phyloP scores from a whole-genome alignment of 441 rosid species.

The Gossypium trilobum region DNA sequence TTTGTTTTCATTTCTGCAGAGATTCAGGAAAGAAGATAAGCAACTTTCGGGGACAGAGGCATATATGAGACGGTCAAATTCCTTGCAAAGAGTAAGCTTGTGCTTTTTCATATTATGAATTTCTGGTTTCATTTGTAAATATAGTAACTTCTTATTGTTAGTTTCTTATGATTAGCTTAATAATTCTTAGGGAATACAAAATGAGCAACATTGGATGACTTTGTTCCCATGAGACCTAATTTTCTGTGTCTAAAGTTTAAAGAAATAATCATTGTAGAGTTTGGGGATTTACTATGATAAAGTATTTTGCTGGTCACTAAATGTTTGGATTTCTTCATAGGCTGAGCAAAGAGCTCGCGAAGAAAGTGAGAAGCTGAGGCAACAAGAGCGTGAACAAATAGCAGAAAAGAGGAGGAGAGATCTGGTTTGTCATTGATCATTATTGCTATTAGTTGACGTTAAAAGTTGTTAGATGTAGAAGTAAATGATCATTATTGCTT shows the following conservation, averaged over 20 bases:
- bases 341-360: constrained; percentile 42
- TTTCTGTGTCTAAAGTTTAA: neutral
- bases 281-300: neutral
- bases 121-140: neutral
- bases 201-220: neutral
- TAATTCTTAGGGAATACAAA: neutral
- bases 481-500: neutral
- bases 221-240: neutral
- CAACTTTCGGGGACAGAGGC: constrained; percentile 82
- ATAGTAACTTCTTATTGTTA: neutral
- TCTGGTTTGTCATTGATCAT: constrained; percentile 48
- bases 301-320: neutral
- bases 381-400: constrained; percentile 16
- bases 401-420: constrained; percentile 38
- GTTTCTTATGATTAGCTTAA: neutral
- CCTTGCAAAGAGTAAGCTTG: constrained; percentile 61
- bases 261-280: neutral
- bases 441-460: neutral
- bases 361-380: constrained; percentile 21
- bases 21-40: constrained; percentile 84
- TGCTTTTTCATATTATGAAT: neutral
- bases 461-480: neutral
- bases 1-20: constrained; percentile 35
- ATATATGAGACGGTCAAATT: constrained; percentile 62
- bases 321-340: constrained; percentile 22